Evolutionary conservation across 2,329 filamentous ascomycete genomes (phyloP), one percentile per base, ranked within the genome.

Genomic region (Malbranchea zuffiana): DNA sequence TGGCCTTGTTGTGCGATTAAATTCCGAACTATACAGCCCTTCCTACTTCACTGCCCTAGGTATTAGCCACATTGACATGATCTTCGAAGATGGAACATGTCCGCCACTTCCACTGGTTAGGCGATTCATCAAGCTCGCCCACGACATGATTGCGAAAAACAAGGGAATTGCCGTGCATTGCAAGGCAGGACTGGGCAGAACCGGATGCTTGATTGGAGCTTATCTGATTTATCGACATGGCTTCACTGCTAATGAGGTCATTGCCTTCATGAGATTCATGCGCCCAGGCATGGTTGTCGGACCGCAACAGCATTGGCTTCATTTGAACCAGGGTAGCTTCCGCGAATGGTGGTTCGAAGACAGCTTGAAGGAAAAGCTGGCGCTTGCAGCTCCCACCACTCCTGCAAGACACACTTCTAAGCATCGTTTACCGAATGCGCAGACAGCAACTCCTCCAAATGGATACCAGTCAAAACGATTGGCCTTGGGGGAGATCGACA

Each of bases 191-290:
- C 76, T 98, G 13, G 90, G 90, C 18, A 80, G 90, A 32, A 98
- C 90, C 1, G 90, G 90, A 10, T 98, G 90, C 59, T 68, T 98
- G 46, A 98, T 98, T 53, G 90, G 90, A 41, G 90, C 90, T 20
- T 98, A 98, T 56, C 72, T 98, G 43, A 96, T 98, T 56, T 98
- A 98, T 68, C 78, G 87, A 47, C 82, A 96, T 60, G 90, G 85
- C 40, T 98, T 96, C 62, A 96, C 88, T 4, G 90, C 90, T 47
- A 94, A 96, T 55, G 88, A 95, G 63, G 77, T 94, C 52, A 96
- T 96, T 57, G 82, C 87, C 3, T 98, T 87, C 61, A 96, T 98
- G 88, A 80, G 88, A 43, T 98, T 98, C 65, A 96, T 96, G 88
- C 75, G 88, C 41, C 90, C 90, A 0, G 90, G 90, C 36, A 98